Percentiles rank a stretch among this genome's conserved stretches.
These are phyloP conservation scores for Penicillium atrosanguineum DNA, from an alignment of 495 filamentous ascomycete species.

Conservation along the genomic window DNA sequence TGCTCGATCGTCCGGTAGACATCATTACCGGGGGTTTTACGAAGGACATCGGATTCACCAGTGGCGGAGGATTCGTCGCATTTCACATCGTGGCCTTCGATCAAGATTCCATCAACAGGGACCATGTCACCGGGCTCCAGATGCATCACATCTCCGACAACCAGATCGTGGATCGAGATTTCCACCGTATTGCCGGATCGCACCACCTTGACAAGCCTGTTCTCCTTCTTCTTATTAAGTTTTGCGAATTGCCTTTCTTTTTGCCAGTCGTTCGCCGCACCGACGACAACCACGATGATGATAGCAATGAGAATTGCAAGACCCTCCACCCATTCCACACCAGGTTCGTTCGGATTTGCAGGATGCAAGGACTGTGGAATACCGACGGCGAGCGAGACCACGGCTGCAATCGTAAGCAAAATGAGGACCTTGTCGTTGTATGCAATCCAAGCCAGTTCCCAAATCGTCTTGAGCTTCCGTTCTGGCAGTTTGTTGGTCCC, in stretches of 20 bases:
- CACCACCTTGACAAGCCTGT: conserved; percentile 68
- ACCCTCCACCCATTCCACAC: conserved; percentile 77
- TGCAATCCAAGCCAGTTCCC: conserved; percentile 74
- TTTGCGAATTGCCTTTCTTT: conserved; percentile 77
- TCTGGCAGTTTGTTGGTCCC: conserved; percentile 68
- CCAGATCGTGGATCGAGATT: conserved; percentile 76
- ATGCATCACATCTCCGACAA: conserved; percentile 81
- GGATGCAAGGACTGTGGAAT: conserved; percentile 60
- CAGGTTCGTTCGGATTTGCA: conserved; percentile 46
- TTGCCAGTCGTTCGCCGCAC: conserved; percentile 74
- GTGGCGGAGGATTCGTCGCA: conserved; percentile 84
- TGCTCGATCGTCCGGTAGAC: conserved; percentile 79
- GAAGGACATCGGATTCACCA: conserved; percentile 79
- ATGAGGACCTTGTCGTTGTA: conserved; percentile 83
- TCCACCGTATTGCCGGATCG: conserved; percentile 73
- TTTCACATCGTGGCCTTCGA: conserved; percentile 70
- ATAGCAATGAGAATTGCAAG: conserved; percentile 76
- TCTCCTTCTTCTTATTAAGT: conserved; percentile 70
- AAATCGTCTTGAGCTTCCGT: conserved; percentile 68
- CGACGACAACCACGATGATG: conserved; percentile 70
- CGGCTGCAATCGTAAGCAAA: conserved; percentile 72
- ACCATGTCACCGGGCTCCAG: conserved; percentile 88
- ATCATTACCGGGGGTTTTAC: conserved; percentile 69
- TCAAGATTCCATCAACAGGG: conserved; percentile 74
- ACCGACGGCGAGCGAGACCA: conserved; percentile 80